These are phyloP conservation scores for Breynia disticha DNA, from an alignment of 441 rosid genomes.

Conservation along the genomic window DNA sequence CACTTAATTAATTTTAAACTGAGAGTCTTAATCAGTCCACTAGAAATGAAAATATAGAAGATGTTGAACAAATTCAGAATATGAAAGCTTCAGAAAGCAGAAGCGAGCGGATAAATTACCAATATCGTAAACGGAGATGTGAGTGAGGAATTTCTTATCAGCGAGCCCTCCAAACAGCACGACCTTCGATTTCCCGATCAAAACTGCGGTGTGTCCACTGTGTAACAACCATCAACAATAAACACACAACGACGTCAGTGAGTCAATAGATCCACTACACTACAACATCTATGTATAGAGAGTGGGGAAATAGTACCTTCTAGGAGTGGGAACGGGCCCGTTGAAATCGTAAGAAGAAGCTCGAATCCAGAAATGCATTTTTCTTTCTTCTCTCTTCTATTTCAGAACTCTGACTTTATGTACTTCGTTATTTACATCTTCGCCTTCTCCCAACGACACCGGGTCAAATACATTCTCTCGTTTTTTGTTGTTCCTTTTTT, in stretches of 20 bases:
- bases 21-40: no score
- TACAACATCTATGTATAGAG: not conserved
- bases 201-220: slow-evolving; percentile 89
- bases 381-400: slow-evolving; percentile 5
- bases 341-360: slow-evolving; percentile 74
- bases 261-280: not conserved
- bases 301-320: slow-evolving; percentile 40
- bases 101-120: slow-evolving; percentile 29
- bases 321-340: slow-evolving; percentile 69
- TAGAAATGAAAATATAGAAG: no score
- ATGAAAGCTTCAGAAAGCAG: not conserved
- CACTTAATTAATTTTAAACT: no score
- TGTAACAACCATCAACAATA: not conserved
- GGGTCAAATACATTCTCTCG: no score
- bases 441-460: no score
- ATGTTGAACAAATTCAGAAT: not conserved
- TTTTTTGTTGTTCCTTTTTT: no score
- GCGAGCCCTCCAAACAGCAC: slow-evolving; percentile 82
- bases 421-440: no score
- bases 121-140: slow-evolving; percentile 61
- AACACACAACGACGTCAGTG: not conserved
- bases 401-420: no score
- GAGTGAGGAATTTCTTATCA: slow-evolving; percentile 72
- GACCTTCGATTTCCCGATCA: slow-evolving; percentile 73
- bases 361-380: slow-evolving; percentile 87